Conservation (phyloP, 352 stramenopile species). For the Phytopythium sindhum region DNA sequence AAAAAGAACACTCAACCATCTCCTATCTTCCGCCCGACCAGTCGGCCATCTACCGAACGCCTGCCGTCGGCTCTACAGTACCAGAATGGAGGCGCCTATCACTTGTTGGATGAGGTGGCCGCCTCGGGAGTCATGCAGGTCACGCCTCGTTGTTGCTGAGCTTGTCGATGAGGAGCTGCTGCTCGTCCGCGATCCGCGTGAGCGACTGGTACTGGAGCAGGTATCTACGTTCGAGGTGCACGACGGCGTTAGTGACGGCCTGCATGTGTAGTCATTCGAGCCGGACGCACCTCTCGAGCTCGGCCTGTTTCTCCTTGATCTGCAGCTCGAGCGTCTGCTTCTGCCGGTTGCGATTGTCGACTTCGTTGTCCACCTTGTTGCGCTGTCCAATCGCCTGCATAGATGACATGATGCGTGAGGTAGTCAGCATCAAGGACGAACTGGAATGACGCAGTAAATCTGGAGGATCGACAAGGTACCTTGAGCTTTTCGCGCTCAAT, state of each 20-base stretch:
- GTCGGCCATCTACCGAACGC: no score
- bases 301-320: constrained; percentile 82
- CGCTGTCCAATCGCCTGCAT: constrained; percentile 72
- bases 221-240: constrained; percentile 36
- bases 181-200: constrained; percentile 73
- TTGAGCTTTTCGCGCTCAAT: constrained; percentile 85
- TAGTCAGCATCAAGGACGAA: no score
- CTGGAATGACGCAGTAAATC: no score
- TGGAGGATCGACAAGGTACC: constrained; percentile 18
- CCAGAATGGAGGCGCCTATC: no score
- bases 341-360: constrained; percentile 81
- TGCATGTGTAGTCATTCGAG: neutral
- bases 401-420: neutral
- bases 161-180: constrained; percentile 80
- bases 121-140: neutral
- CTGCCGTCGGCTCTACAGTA: no score
- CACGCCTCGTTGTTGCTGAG: constrained; percentile 86
- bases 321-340: constrained; percentile 76
- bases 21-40: no score
- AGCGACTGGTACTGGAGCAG: constrained; percentile 77
- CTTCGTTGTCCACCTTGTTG: constrained; percentile 74
- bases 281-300: constrained; percentile 56
- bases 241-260: constrained; percentile 11
- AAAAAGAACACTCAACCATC: neutral
- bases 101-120: no score